phyloP scores from a whole-genome alignment of 1,284 basidiomycete species.

The Puccinia horiana region DNA sequence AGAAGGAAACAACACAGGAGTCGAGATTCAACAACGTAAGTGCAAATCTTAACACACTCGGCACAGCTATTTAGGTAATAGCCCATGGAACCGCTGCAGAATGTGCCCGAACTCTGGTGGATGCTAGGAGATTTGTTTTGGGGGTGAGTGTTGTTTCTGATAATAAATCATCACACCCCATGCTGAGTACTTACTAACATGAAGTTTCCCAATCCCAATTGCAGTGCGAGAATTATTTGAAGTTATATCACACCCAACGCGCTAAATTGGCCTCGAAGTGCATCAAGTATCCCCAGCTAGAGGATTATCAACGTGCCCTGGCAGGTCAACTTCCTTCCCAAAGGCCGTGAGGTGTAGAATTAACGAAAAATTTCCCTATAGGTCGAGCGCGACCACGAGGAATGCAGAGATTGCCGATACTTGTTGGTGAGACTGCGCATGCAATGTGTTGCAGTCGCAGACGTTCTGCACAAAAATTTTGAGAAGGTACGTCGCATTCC shows the following conservation, averaged over 20 bases:
- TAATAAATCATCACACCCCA: background rate
- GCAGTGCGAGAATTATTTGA: constrained; percentile 47
- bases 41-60: background rate
- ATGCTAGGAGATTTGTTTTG: constrained; percentile 44
- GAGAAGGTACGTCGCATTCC: constrained; percentile 22
- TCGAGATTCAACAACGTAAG: constrained; percentile 49
- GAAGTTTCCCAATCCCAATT: background rate
- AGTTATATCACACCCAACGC: constrained; percentile 48
- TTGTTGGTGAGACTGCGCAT: constrained; percentile 25
- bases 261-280: constrained; percentile 49
- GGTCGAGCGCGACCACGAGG: constrained; percentile 48
- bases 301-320: constrained; percentile 46
- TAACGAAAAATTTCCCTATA: background rate
- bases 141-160: constrained; percentile 20
- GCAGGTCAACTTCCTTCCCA: background rate
- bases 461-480: constrained; percentile 47
- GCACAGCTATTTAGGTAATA: background rate
- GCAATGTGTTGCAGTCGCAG: constrained; percentile 47
- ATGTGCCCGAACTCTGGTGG: constrained; percentile 43
- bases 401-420: constrained; percentile 47
- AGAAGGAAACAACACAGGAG: constrained; percentile 49
- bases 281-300: constrained; percentile 46
- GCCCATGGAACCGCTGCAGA: background rate
- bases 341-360: background rate
- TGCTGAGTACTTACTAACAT: background rate